Evolutionary conservation across 2,329 filamentous ascomycete genomes (phyloP), one percentile per base, ranked within the genome.

Genomic region (Drechslerella dactyloides): DNA sequence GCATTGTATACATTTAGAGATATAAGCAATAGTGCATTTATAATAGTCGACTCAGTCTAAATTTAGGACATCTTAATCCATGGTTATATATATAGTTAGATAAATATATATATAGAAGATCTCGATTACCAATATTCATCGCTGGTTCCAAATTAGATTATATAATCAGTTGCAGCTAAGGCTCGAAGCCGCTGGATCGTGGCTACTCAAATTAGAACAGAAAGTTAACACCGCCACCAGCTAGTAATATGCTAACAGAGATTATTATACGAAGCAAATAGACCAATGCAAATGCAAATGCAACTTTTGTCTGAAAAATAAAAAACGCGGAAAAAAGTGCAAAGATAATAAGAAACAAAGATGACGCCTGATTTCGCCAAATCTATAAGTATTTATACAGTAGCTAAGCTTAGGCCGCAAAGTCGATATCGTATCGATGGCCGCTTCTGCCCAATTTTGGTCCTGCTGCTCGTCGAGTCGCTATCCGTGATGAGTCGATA

Each of bases 381-480:
- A 52, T 64, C 65, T 63, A 68, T 64, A 51, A 52, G 52, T 52
- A 55, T 55, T 61, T 70, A 40, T 70, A 70, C 66, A 70, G 54
- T 51, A 46, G 48, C 46, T 33, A 60, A 52, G n/a, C 19, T 21
- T 42, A 30, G 37, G 17, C 50, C 56, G 37, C 46, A 50, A n/a
- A 50, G 24, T 46, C 21, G 17, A 40, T 53, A 30, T 19, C 50
- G 30, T 53, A 30, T 19, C 50, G 30, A 30, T 15, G 35, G 19
- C 24, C 8, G n/a, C 21, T 11, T n/a, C 17, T 53, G 15, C 59
- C 46, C 33, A 11, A 50, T 17, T 50, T 13, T 37, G 46, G 13
- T 24, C 11, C 19, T 21, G 11, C 13, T 50, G 17, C 24, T n/a
- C n/a, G 17, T 13, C 15, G 13, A 37, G 21, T 23, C 50, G 21